Percentiles rank a stretch among this genome's conserved stretches.
These are phyloP conservation scores for Calcarisporium arbuscula DNA, from an alignment of 2,329 filamentous ascomycete genomes.

Conservation along the genomic window DNA sequence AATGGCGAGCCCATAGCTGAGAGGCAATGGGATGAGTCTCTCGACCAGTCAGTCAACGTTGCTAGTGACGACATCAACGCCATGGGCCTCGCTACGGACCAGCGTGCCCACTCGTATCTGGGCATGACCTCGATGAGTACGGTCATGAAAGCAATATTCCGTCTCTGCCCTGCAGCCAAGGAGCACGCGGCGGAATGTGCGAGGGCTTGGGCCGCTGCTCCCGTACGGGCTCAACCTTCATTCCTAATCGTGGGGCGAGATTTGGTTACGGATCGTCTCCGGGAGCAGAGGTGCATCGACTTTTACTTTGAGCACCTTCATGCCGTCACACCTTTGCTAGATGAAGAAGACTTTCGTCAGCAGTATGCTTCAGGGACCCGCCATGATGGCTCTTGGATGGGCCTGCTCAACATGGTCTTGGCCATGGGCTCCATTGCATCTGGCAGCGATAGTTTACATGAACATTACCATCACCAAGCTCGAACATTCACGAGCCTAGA, in stretches of 20 bases:
- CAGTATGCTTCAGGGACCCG: conserved; percentile 44
- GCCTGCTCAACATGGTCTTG: conserved; percentile 56
- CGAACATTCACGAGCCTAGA: conserved; percentile 48
- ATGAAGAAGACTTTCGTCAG: conserved; percentile 52
- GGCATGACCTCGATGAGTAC: conserved; percentile 60
- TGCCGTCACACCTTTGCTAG: conserved; percentile 52
- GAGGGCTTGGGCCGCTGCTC: conserved; percentile 15
- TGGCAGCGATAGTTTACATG: conserved; percentile 47
- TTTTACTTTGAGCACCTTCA: conserved; percentile 58
- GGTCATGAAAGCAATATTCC: conserved; percentile 50
- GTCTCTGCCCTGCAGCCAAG: conserved; percentile 23
- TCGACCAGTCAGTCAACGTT: conserved; percentile 15
- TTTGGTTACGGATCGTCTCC: conserved; percentile 31
- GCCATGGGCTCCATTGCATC: conserved; percentile 55
- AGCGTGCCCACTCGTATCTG: conserved; percentile 52
- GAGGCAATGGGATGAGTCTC: conserved; percentile 22
- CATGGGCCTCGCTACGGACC: conserved; percentile 40
- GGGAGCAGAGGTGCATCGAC: conserved; percentile 41
- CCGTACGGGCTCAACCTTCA: conserved; percentile 21
- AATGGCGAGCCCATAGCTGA: conserved; percentile 19
- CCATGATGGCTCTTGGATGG: conserved; percentile 52
- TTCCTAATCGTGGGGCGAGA: conserved; percentile 30
- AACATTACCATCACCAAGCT: conserved; percentile 50
- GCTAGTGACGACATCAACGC: conserved; percentile 26
- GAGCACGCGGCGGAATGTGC: conserved; percentile 18